Base-by-base conservation (phyloP, 805 yeast species). In the Myxozyma geophila region DNA sequence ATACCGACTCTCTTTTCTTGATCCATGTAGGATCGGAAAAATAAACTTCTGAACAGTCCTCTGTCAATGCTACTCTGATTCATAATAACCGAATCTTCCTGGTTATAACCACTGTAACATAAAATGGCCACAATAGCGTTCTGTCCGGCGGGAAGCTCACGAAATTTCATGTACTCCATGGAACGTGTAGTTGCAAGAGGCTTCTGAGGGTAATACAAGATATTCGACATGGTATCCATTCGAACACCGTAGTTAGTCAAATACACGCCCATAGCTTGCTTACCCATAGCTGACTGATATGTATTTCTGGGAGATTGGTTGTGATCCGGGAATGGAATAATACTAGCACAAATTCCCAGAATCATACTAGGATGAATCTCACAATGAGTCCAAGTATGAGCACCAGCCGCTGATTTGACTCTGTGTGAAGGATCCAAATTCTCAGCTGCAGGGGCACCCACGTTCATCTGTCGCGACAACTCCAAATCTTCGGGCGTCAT, bases 71-170 rank as follows among this genome's bases (percentile, higher is more conserved):
- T 90, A 10, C 96, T 88, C 81, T 95, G 99, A 77, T 95, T 95
- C 99, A 95, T 95, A 81, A 95, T 95, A 95, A 95, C 91, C 48
- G 99, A 95, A 88, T 95, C 99, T 88, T 95, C 99, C 83, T 95
- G 99, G 78, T 95, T 95, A 79, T 95, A 95, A 74, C 99, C 99
- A 48, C 97, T 90, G 79, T 95, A 95, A 84, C 99, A 95, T 50
- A 96, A 85, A 82, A 95, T 95, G 36, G 99, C 99, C 53, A 95
- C 99, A 78, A 95, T 87, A 35, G 99, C 99, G 75, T 95, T 95
- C 81, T 95, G 99, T 64, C 99, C 99, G 64, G 99, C 99, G 44
- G 99, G 99, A 68, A 95, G 82, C 78, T 95, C 99, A 81, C 99
- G 85, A 81, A 95, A 95, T 79, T 95, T 93, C 80, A 95, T 82